Conservation (phyloP, 2,329 filamentous ascomycete species). For the Fusarium subglutinans region DNA sequence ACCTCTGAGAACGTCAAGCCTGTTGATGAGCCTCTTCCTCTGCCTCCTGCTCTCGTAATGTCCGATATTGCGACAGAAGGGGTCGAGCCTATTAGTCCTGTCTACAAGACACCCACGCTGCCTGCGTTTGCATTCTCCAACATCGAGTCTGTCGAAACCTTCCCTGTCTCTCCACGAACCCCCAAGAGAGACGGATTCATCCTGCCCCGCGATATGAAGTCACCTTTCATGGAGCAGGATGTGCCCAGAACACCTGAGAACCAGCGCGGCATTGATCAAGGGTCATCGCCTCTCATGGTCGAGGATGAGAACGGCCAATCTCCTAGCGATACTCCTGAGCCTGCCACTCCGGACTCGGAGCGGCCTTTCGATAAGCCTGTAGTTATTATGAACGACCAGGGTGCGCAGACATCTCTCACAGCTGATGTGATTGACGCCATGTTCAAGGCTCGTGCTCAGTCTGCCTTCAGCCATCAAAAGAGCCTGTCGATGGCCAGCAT, state of each 20-base stretch:
- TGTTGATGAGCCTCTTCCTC: conserved; percentile 35
- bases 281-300: conserved; percentile 61
- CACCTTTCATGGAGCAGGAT: conserved; percentile 43
- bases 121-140: conserved; percentile 55
- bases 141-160: conserved; percentile 57
- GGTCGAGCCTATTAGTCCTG: conserved; percentile 52
- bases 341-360: conserved; percentile 64
- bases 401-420: conserved; percentile 86
- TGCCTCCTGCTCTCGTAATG: conserved; percentile 46
- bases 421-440: conserved; percentile 82
- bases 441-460: conserved; percentile 58
- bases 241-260: conserved; percentile 52
- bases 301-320: conserved; percentile 72
- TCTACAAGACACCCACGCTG: conserved; percentile 31
- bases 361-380: conserved; percentile 61
- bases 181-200: conserved; percentile 66
- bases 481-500: conserved; percentile 49
- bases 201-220: conserved; percentile 58
- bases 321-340: conserved; percentile 50
- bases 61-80: conserved; percentile 50
- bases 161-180: conserved; percentile 58
- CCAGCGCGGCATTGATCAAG: conserved; percentile 54
- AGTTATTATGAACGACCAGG: conserved; percentile 69
- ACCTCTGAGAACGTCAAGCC: conserved; percentile 50
- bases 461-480: conserved; percentile 45